Evolutionary conservation across 345 rosid species (phyloP), one percentile per base, ranked within the genome.

Genomic region (Ceriops decandra): DNA sequence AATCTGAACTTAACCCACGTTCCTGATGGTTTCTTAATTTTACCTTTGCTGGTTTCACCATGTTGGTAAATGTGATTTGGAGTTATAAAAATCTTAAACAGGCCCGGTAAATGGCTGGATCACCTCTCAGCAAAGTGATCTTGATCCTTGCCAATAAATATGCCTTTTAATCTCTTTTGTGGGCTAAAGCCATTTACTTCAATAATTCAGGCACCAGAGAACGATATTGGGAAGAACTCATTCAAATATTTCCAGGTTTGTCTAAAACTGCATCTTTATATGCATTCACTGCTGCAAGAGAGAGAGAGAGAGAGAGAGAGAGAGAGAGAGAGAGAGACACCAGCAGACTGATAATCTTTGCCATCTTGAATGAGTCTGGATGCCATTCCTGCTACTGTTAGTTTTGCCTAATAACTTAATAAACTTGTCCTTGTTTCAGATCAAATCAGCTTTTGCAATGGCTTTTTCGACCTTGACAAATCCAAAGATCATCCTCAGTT

Each of bases 231-330:
- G 69, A 93, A 93, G 82, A 93, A 69, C 79, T 93, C 98, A 9
- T 93, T 81, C 79, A 93, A 93, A 79, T 93, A 91, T 84, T 87
- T 84, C 77, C 98, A 91, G 98, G 98, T 93, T 68, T 70, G 74
- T 69, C 57, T 62, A 57, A 10, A 52, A 30, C 26, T 26, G 33
- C 4, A 28, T 31, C n/a, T 62, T 47, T 57, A 33, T 24, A 56
- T n/a, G 4, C 28, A 47, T 38, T 57, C 15, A 32, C 53, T 57
- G 8, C 36, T 33, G 36, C 1, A 1, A 6, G 36, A 33, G 47
- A 42, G 17, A 38, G 47, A 9, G 47, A 38, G 47, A 38, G 47
- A 38, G 47, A 38, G 15, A 42, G 47, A 42, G 47, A 42, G 46
- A 35, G 46, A 36, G 46, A 36, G 16, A 28, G n/a, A n/a, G n/a